Conservation (phyloP, 2,329 filamentous ascomycete species). For the Incumbomyces delicatus region DNA sequence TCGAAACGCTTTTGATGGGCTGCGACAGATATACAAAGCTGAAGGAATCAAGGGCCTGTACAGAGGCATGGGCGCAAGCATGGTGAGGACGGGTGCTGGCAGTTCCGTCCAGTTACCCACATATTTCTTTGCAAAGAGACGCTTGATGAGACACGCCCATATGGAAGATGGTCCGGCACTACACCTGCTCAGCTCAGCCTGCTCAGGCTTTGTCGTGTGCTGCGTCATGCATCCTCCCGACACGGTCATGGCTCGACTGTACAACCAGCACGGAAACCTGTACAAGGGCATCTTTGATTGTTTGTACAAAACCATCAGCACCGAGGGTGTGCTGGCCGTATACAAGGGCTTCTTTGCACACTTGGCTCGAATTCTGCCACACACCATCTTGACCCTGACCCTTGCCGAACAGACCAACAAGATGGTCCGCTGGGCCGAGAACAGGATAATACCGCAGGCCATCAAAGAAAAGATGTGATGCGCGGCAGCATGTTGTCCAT, state of each 20-base stretch:
- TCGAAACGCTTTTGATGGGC: constrained; percentile 71
- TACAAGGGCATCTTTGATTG: constrained; percentile 92
- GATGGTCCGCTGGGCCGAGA: constrained; percentile 70
- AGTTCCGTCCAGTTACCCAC: constrained; percentile 94
- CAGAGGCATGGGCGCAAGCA: constrained; percentile 80
- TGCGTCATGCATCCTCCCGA: constrained; percentile 98
- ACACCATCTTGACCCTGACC: constrained; percentile 87
- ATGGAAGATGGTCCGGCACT: constrained; percentile 86
- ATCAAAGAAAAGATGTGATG: constrained; percentile 38
- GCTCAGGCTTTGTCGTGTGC: constrained; percentile 91
- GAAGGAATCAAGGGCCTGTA: constrained; percentile 80
- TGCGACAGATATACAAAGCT: constrained; percentile 63
- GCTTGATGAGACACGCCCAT: constrained; percentile 68
- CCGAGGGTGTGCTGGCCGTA: constrained; percentile 81
- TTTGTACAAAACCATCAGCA: constrained; percentile 77
- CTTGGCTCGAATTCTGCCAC: constrained; percentile 83
- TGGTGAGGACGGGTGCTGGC: constrained; percentile 92
- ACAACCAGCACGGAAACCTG: constrained; percentile 97
- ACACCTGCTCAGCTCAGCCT: constrained; percentile 79
- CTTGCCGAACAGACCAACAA: constrained; percentile 97
- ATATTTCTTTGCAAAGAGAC: constrained; percentile 93
- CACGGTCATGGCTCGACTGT: constrained; percentile 96
- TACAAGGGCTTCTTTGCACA: constrained; percentile 98
- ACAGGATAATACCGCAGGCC: constrained; percentile 41
- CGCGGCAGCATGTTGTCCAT: background rate